Conservation (phyloP, 2,329 filamentous ascomycete genomes). For the Coniochaeta ligniaria region DNA sequence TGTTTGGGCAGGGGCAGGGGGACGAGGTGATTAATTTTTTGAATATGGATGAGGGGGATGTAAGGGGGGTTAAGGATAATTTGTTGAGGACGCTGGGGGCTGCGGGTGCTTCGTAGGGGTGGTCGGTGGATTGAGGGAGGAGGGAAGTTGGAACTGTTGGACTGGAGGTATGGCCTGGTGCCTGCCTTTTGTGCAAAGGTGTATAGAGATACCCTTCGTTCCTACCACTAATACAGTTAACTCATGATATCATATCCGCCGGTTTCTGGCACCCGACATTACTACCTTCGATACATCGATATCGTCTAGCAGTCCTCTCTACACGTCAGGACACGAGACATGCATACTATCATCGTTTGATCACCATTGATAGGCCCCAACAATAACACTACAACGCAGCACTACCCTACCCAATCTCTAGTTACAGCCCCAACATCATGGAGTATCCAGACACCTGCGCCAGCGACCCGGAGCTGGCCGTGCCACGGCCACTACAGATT, state of each 20-base stretch:
- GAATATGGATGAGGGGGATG: conserved; percentile 51
- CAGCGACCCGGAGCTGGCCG: conserved; percentile 6
- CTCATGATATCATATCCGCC: too few relatives aligned
- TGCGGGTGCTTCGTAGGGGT: not conserved
- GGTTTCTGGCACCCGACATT: too few relatives aligned
- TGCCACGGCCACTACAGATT: conserved; percentile 41
- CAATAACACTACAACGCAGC: not conserved
- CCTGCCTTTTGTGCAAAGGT: not conserved
- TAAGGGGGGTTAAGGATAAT: conserved; percentile 52
- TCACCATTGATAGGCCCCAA: not conserved
- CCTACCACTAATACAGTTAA: not conserved
- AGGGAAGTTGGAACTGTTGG: not conserved
- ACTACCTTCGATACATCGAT: too few relatives aligned
- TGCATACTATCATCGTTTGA: not conserved
- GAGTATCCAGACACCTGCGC: not conserved
- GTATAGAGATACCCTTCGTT: not conserved
- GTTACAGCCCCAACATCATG: not conserved
- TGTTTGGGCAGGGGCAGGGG: conserved; percentile 47
- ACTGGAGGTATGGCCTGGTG: not conserved
- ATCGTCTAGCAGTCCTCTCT: too few relatives aligned
- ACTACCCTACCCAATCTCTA: not conserved
- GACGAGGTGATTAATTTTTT: conserved; percentile 73
- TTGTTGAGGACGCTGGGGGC: conserved; percentile 42
- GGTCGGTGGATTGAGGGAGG: not conserved
- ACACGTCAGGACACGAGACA: not conserved